Evolutionary conservation across 306 rosid genomes (phyloP).

Genomic region (Casuarina cunninghamiana): DNA sequence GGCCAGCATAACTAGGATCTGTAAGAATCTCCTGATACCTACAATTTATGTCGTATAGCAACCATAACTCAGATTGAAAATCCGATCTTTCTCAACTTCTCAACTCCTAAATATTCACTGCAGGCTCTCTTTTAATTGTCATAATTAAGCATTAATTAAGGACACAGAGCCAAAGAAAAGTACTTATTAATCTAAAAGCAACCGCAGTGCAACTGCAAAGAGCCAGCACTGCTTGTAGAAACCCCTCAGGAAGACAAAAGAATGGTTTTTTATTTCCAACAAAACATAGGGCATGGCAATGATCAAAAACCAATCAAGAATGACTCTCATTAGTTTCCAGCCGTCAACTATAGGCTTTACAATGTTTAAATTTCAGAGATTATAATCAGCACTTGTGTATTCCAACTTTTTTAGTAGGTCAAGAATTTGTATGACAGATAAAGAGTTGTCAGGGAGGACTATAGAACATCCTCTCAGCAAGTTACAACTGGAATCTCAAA

Average conservation of each 20-base stretch:
- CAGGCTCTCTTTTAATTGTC: background rate
- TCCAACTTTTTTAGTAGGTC: too few species aligned
- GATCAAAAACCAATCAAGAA: too few species aligned
- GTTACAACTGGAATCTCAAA: background rate
- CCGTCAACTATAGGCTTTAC: too few species aligned
- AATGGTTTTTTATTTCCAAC: background rate
- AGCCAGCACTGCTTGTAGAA: too few species aligned
- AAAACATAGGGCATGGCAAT: too few species aligned
- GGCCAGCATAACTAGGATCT: slow-evolving; percentile 97
- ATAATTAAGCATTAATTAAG: background rate
- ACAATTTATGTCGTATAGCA: slow-evolving; percentile 22
- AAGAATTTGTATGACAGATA: too few species aligned
- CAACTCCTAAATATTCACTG: background rate
- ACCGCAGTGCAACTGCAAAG: background rate
- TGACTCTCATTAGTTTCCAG: too few species aligned
- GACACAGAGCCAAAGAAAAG: background rate
- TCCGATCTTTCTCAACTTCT: background rate
- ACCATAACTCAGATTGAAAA: slow-evolving; percentile 3
- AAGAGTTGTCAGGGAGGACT: background rate
- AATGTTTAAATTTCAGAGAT: too few species aligned
- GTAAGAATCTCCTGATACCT: slow-evolving; percentile 98
- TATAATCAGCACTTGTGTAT: too few species aligned
- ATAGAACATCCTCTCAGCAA: background rate
- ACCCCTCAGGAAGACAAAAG: background rate
- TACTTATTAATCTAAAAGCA: background rate